Evolutionary conservation across 305 asterid species (phyloP).

Genomic region (Fraxinus ornus): DNA sequence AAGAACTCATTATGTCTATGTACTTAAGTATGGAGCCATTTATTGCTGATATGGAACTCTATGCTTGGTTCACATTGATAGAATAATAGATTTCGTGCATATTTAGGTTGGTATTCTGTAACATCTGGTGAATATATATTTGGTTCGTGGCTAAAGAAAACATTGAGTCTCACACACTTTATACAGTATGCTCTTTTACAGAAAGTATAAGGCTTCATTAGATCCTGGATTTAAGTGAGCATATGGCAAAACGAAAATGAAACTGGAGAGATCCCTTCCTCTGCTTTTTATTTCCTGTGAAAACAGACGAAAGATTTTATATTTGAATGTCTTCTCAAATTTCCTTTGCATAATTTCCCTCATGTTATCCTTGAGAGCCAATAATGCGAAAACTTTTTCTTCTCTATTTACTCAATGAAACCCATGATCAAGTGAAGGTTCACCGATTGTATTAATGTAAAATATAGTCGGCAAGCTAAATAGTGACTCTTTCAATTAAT

Average conservation of each 20-base stretch:
- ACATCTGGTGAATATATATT: not conserved
- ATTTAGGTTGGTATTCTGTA: not conserved
- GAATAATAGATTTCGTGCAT: not conserved
- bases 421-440: not conserved
- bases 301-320: not conserved
- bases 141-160: not conserved
- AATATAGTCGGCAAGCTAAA: not conserved
- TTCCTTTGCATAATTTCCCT: not conserved
- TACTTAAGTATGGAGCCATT: not conserved
- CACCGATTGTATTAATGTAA: not conserved
- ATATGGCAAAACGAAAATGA: not conserved
- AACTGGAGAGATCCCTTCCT: not conserved
- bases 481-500: not conserved
- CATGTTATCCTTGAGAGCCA: not conserved
- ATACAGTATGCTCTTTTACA: not conserved
- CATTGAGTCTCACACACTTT: not conserved
- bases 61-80: not conserved
- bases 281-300: not conserved
- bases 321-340: not conserved
- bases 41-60: not conserved
- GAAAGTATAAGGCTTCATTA: not conserved
- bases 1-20: not conserved
- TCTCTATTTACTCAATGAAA: not conserved
- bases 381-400: not conserved
- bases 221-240: not conserved